These are phyloP conservation scores for Papilionanthe hybrid DNA, from an alignment of 116 monocot species.

Conservation along the genomic window DNA sequence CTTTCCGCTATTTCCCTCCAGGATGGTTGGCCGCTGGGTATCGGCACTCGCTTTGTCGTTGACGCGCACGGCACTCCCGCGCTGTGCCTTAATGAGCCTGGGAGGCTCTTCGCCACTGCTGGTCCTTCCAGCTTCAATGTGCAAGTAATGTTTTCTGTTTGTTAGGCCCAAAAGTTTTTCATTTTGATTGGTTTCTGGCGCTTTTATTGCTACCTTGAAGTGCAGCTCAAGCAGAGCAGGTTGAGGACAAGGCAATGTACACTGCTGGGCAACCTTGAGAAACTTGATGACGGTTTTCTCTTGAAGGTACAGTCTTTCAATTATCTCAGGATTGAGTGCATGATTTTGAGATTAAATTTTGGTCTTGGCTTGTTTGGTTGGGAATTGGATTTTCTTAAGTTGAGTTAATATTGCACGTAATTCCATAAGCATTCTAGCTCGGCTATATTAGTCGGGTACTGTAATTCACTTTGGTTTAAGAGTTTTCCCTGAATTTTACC, in stretches of 20 bases:
- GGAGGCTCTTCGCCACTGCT: conserved; percentile 18
- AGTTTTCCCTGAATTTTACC: background rate
- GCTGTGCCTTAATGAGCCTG: conserved; percentile 46
- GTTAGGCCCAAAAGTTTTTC: background rate
- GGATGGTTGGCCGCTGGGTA: conserved; percentile 67
- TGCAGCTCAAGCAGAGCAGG: conserved; percentile 74
- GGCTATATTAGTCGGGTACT: background rate
- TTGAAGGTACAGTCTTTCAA: conserved; percentile 42
- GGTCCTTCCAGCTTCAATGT: conserved; percentile 80
- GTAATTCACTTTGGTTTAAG: background rate
- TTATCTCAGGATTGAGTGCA: background rate
- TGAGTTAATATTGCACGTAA: background rate
- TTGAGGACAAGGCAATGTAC: conserved; percentile 81
- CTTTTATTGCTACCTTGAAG: conserved; percentile 4
- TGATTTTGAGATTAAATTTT: background rate
- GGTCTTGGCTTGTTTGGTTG: background rate
- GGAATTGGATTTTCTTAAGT: too few relatives aligned
- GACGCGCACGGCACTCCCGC: conserved; percentile 65
- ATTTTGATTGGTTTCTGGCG: background rate
- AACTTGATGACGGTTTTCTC: conserved; percentile 40
- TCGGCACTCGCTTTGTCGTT: conserved; percentile 77
- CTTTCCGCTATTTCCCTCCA: conserved; percentile 42
- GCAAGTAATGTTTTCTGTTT: conserved; percentile 29
- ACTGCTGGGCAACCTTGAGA: conserved; percentile 60
- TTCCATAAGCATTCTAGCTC: background rate